Evolutionary conservation across 305 asterid species (phyloP).

Genomic region (Lippia alba): DNA sequence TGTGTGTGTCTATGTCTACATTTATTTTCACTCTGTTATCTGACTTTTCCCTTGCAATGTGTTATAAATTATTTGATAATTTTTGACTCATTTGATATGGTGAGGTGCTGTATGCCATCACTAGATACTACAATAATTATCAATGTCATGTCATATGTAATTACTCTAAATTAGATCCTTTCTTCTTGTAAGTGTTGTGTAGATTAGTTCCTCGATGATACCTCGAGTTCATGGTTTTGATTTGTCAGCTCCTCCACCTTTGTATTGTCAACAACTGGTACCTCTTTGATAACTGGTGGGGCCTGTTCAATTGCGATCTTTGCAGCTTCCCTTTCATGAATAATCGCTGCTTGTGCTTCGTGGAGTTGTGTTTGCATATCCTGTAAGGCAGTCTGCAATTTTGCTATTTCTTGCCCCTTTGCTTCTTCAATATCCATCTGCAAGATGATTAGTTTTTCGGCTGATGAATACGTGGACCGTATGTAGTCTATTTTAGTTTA

Average conservation of each 20-base stretch:
- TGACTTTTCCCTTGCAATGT: background rate
- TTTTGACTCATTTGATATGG: background rate
- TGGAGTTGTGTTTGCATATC: conserved; percentile 75
- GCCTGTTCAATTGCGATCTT: conserved; percentile 89
- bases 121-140: background rate
- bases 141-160: conserved; percentile 27
- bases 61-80: background rate
- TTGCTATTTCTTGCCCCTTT: conserved; percentile 81
- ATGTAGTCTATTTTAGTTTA: conserved; percentile 4
- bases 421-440: conserved; percentile 95
- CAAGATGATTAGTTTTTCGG: conserved; percentile 35
- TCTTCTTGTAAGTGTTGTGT: conserved; percentile 25
- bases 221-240: conserved; percentile 80
- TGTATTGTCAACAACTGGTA: conserved; percentile 78
- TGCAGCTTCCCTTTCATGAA: conserved; percentile 87
- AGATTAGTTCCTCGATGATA: conserved; percentile 40
- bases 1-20: background rate
- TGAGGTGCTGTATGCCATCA: conserved; percentile 8
- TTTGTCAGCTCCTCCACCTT: conserved; percentile 76
- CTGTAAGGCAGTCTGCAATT: conserved; percentile 69
- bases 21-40: background rate
- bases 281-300: conserved; percentile 91
- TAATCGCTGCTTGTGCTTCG: conserved; percentile 71
- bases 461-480: conserved; percentile 5
- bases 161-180: conserved; percentile 4